phyloP scores from a whole-genome alignment of 2,329 filamentous ascomycete species.

The Colletotrichum sp. region DNA sequence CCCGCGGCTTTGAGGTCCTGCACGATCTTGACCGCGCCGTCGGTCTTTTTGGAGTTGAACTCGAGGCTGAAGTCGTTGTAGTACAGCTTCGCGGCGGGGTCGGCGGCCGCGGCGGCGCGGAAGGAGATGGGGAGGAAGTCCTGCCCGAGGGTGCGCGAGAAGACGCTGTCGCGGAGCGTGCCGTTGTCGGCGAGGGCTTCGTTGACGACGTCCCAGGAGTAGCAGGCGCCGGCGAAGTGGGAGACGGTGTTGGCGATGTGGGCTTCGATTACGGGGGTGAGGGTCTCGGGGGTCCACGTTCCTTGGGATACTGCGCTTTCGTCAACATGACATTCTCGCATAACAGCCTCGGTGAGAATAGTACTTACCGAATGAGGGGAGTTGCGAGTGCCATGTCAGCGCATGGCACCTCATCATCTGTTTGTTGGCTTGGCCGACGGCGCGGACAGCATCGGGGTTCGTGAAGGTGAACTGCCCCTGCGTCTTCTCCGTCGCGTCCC shows the following conservation, averaged over 20 bases:
- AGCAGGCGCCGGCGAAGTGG: slow-evolving; percentile 51
- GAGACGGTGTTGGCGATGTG: slow-evolving; percentile 52
- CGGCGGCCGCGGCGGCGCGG: slow-evolving; percentile 49
- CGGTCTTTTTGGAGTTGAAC: slow-evolving; percentile 23
- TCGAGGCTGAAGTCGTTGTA: slow-evolving; percentile 63
- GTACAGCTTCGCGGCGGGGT: slow-evolving; percentile 58
- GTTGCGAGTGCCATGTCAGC: slow-evolving; percentile 67
- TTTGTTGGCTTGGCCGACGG: slow-evolving; percentile 43
- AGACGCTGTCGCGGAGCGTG: slow-evolving; percentile 51
- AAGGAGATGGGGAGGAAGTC: slow-evolving; percentile 61
- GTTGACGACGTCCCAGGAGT: slow-evolving; percentile 58
- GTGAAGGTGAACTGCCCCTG: slow-evolving; percentile 65
- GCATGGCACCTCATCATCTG: slow-evolving; percentile 66
- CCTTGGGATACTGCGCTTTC: slow-evolving; percentile 57
- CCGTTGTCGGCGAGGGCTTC: slow-evolving; percentile 62
- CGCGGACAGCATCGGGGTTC: slow-evolving; percentile 54
- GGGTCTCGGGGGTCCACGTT: slow-evolving; percentile 61
- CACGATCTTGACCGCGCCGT: slow-evolving; percentile 62
- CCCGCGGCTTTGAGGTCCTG: slow-evolving; percentile 67
- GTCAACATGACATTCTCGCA: neutral
- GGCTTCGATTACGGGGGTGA: slow-evolving; percentile 47
- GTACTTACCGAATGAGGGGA: slow-evolving; percentile 46
- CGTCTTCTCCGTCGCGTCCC: slow-evolving; percentile 64
- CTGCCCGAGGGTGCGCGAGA: slow-evolving; percentile 55
- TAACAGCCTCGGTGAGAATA: too few relatives aligned